Conservation (phyloP, 352 stramenopile species). For the Phytophthora fragariae region DNA sequence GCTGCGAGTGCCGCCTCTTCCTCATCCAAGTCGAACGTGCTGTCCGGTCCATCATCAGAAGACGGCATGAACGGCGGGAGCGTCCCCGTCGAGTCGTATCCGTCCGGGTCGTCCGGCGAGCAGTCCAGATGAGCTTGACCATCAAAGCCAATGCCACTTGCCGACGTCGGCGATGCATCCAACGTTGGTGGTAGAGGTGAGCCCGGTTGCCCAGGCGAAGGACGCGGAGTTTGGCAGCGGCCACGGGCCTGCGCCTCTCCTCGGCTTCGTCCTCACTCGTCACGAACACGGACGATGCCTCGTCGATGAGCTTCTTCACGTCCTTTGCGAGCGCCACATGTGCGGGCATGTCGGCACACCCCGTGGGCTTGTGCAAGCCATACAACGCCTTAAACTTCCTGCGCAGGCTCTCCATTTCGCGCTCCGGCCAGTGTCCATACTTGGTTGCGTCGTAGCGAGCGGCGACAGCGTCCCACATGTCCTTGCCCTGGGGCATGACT, state of each 20-base stretch:
- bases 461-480: conserved; percentile 3
- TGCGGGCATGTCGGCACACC: not conserved
- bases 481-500: not conserved
- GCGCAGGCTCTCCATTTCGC: not conserved
- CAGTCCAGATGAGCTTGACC: too few relatives aligned
- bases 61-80: not conserved
- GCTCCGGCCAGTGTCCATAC: not conserved
- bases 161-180: not conserved
- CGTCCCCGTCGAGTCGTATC: too few relatives aligned
- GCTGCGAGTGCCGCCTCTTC: not conserved
- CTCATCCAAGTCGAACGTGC: not conserved
- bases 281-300: not conserved
- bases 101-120: too few relatives aligned
- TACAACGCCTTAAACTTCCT: conserved; percentile 7
- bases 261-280: not conserved
- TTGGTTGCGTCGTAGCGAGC: not conserved
- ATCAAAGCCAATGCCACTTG: too few relatives aligned
- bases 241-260: too few relatives aligned
- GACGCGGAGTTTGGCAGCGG: not conserved
- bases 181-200: too few relatives aligned
- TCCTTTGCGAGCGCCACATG: not conserved
- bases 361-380: not conserved
- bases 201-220: too few relatives aligned
- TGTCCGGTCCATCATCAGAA: not conserved
- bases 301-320: not conserved